Evolutionary conservation across 805 yeast species (phyloP), one percentile per base, ranked within the genome.

Genomic region (Candida multigemmis): DNA sequence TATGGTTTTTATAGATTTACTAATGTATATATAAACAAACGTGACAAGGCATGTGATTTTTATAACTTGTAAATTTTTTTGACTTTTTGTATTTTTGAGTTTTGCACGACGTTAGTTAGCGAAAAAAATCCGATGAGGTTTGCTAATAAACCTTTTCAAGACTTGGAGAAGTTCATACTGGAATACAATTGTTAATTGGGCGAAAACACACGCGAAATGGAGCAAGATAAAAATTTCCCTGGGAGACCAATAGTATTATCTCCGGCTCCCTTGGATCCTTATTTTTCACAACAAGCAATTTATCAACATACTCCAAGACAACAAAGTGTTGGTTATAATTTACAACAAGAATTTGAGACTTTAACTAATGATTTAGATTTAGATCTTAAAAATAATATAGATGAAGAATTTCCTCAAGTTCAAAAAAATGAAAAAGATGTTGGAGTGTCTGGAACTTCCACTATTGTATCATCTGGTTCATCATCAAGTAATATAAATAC

Each of bases 321-420:
- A 37, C 65, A 53, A 37, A 56, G 63, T 36, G 68, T 61, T 14
- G 66, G 67, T 6, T 61, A 53, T 42, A 60, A 62, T 39, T 50
- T 62, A 40, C 66, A 62, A 39, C 65, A 62, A 26, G 68, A 62
- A 41, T 62, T 62, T 36, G 66, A 62, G 35, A 60, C 67, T n/a
- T 46, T 62, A 31, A 60, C 56, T 27, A 60, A 58, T 12, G 68
- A 62, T 37, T 54, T 62, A 48, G 66, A 62, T 38, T 50, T 62
- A 44, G 68, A 62, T 42, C 49, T 62, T 41, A 51, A 42, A 28
- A 39, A 42, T 14, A 29, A 27, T 10, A 17, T 17, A 7, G 10
- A 17, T 17, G 7, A 17, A 17, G 10, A 10, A 17, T 20, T 9
- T 11, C 23, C 7, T 10, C 12, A 11, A 14, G 22, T 16, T 12